Evolutionary conservation across 1,284 basidiomycete genomes (phyloP), one percentile per base, ranked within the genome.

Genomic region (Cutaneotrichosporon mucoides): DNA sequence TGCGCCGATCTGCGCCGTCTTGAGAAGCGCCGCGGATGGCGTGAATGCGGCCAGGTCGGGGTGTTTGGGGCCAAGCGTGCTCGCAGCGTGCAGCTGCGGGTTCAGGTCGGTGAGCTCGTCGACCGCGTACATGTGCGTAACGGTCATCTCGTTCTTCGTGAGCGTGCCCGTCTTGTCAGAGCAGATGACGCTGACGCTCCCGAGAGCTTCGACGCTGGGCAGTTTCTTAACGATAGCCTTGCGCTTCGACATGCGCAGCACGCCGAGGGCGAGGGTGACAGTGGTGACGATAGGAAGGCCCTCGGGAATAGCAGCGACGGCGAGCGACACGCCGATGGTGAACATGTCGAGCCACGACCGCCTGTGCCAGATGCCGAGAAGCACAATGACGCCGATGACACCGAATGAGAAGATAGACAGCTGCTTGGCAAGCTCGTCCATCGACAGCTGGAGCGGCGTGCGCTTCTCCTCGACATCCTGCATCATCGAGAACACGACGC

Each of bases 291-390:
- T 97, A 0, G 95, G 95, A n/a, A 99, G 79, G 34, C 95, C 95
- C 79, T 98, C 95, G 0, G 94, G 94, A 63, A 98, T 98, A 41
- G 94, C 94, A 56, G 94, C 95, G 12, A 98, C 94, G 16, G 94
- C 94, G 58, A 98, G 84, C 2, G 93, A 97, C 4, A 97, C 94
- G 81, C 94, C 94, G 66, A 98, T 97, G 10, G 94, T 98, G 72
- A 98, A 98, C 95, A 98, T 97, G 54, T 97, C 94, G 9, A 98
- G 79, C 92, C 92, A 96, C 11, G 88, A 84, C n/a, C 93, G 82
- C 36, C 84, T 81, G 73, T 98, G 94, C 64, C 87, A 80, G 5
- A 95, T 84, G 4, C 95, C 95, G 65, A 98, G 88, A 55, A 99
- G 77, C 73, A 91, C 92, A 60, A 98, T 98, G 41, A 96, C 76